These are phyloP conservation scores for Irpex lacteus DNA, from an alignment of 1,284 basidiomycete species.

Conservation along the genomic window DNA sequence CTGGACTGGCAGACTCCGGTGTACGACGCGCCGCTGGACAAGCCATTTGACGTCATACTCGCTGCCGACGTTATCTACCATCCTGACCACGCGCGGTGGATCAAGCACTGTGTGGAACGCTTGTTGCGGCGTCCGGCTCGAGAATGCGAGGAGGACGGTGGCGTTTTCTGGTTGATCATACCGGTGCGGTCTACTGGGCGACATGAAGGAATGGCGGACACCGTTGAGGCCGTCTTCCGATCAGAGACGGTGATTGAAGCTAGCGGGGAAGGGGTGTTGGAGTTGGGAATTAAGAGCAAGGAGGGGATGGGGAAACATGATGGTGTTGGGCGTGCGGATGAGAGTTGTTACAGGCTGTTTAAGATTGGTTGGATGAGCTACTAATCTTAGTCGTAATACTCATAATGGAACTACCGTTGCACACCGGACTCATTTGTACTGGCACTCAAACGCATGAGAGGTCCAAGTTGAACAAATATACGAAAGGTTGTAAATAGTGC, in stretches of 20 bases:
- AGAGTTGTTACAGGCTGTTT: constrained; percentile 64
- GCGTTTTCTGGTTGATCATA: constrained; percentile 72
- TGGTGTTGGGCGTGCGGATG: constrained; percentile 65
- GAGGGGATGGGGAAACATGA: constrained; percentile 45
- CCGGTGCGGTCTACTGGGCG: constrained; percentile 65
- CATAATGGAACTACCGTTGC: too few relatives aligned
- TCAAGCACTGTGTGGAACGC: constrained; percentile 53
- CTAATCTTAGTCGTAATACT: background rate
- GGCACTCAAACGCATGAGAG: too few relatives aligned
- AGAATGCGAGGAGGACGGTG: constrained; percentile 20
- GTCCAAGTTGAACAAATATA: too few relatives aligned
- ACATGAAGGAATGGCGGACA: constrained; percentile 59
- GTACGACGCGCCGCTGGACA: constrained; percentile 31
- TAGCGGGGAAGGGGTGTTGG: constrained; percentile 7
- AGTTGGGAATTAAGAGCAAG: constrained; percentile 42
- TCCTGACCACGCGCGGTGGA: constrained; percentile 63
- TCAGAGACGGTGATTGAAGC: background rate
- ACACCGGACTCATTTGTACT: background rate
- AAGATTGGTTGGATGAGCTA: constrained; percentile 57
- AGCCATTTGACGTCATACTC: constrained; percentile 51
- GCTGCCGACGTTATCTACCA: constrained; percentile 73
- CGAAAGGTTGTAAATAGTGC: background rate
- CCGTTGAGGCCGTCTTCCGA: constrained; percentile 59
- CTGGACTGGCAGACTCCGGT: constrained; percentile 73
- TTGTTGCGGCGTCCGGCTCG: constrained; percentile 38